These are phyloP conservation scores for Ophiostoma tasmaniense DNA, from an alignment of 2,329 filamentous ascomycete genomes.

Conservation along the genomic window DNA sequence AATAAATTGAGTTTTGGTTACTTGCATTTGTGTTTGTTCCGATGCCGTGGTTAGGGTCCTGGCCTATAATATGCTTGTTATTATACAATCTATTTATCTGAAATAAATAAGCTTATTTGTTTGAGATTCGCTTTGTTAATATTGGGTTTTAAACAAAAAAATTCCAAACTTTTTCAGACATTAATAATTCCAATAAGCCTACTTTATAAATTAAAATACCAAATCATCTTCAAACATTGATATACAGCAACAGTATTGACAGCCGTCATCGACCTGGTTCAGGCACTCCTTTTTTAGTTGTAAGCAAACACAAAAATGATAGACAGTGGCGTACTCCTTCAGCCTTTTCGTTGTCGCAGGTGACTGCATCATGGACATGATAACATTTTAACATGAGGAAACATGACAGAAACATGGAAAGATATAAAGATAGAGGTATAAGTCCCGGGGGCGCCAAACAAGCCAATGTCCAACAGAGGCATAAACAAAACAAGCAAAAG, in stretches of 20 bases:
- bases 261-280: not conserved
- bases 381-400: not conserved
- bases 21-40: not conserved
- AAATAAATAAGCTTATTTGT: no score
- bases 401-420: not conserved
- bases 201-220: no score
- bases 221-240: not conserved
- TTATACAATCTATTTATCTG: not conserved
- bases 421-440: not conserved
- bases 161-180: no score
- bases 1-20: not conserved
- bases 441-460: conserved; percentile 10
- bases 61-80: not conserved
- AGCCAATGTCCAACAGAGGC: not conserved
- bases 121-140: no score
- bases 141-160: no score
- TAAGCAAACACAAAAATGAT: not conserved
- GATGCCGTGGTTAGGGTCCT: not conserved
- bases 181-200: no score
- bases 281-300: not conserved
- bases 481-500: not conserved
- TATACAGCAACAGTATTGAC: not conserved
- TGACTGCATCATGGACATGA: not conserved
- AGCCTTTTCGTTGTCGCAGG: not conserved
- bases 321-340: not conserved